phyloP scores from a whole-genome alignment of 2,329 filamentous ascomycete genomes.

The Trichoderma semiorbis region DNA sequence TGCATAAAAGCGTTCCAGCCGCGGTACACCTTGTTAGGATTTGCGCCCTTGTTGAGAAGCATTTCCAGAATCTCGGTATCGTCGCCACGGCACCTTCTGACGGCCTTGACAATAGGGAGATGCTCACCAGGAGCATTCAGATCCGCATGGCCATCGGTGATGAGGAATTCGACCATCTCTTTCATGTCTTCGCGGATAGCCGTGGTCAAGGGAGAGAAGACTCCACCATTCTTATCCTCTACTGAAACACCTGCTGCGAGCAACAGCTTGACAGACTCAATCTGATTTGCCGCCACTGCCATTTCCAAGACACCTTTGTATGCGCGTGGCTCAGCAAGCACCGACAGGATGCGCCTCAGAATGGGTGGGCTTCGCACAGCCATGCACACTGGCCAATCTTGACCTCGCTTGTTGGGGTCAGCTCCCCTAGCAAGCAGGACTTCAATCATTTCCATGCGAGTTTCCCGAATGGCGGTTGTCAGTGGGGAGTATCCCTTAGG shows the following conservation, averaged over 20 bases:
- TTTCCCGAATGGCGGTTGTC: constrained; percentile 62
- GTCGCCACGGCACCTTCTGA: constrained; percentile 54
- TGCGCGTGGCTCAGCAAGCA: constrained; percentile 55
- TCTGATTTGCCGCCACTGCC: constrained; percentile 63
- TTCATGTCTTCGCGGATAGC: constrained; percentile 61
- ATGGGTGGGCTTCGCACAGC: constrained; percentile 60
- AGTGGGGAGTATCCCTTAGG: constrained; percentile 58
- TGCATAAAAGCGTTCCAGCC: constrained; percentile 65
- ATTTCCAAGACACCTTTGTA: constrained; percentile 66
- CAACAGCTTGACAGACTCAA: constrained; percentile 64
- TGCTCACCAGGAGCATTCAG: constrained; percentile 67
- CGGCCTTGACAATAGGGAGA: constrained; percentile 66
- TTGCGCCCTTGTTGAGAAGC: constrained; percentile 60
- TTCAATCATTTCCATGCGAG: constrained; percentile 57
- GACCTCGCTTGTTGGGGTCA: constrained; percentile 59
- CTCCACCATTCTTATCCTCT: constrained; percentile 56
- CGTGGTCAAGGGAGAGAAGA: constrained; percentile 67
- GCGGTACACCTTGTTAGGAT: constrained; percentile 65
- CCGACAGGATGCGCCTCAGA: constrained; percentile 55
- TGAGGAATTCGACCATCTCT: constrained; percentile 58
- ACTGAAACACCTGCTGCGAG: constrained; percentile 58
- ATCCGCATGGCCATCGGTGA: constrained; percentile 60
- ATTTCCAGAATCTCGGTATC: constrained; percentile 60
- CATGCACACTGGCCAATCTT: constrained; percentile 70
- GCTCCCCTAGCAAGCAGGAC: constrained; percentile 56